Conservation (phyloP, 129 eudicot genomes). For the Sambucus nigra region DNA sequence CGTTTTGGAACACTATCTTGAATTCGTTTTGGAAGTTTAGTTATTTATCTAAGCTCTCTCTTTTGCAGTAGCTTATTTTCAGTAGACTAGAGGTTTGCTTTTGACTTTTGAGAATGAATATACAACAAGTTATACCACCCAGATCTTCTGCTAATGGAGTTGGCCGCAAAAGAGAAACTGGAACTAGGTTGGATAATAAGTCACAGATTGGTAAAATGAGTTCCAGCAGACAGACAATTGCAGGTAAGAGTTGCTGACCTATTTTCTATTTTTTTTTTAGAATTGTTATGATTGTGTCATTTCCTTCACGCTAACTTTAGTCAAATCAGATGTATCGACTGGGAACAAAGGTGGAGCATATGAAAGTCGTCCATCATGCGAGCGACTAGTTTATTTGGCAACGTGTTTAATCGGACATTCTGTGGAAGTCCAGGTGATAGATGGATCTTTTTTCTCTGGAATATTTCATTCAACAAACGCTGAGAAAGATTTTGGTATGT, state of each 20-base stretch:
- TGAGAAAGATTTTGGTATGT: constrained; percentile 89
- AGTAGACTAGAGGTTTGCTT: constrained; percentile 21
- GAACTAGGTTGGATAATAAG: constrained; percentile 42
- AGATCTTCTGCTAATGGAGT: constrained; percentile 71
- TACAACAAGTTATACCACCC: constrained; percentile 66
- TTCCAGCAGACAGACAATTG: constrained; percentile 27
- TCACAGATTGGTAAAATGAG: constrained; percentile 51
- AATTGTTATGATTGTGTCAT: not conserved
- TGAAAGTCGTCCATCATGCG: constrained; percentile 47
- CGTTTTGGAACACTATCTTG: not conserved
- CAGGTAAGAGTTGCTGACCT: constrained; percentile 29
- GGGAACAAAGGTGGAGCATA: constrained; percentile 40
- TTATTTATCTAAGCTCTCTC: constrained; percentile 6
- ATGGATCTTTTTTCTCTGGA: constrained; percentile 83
- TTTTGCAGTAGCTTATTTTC: constrained; percentile 14
- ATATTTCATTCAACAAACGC: constrained; percentile 72
- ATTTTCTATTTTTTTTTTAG: no score
- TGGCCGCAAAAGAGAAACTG: constrained; percentile 63
- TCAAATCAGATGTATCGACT: constrained; percentile 31
- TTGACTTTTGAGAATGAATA: constrained; percentile 43
- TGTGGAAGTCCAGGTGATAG: constrained; percentile 82
- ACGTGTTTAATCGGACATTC: constrained; percentile 86
- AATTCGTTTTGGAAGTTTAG: not conserved
- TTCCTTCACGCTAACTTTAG: constrained; percentile 12
- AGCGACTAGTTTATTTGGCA: constrained; percentile 68